Base-by-base conservation (phyloP, 257 asterid genomes). In the Verbascum thapsus region DNA sequence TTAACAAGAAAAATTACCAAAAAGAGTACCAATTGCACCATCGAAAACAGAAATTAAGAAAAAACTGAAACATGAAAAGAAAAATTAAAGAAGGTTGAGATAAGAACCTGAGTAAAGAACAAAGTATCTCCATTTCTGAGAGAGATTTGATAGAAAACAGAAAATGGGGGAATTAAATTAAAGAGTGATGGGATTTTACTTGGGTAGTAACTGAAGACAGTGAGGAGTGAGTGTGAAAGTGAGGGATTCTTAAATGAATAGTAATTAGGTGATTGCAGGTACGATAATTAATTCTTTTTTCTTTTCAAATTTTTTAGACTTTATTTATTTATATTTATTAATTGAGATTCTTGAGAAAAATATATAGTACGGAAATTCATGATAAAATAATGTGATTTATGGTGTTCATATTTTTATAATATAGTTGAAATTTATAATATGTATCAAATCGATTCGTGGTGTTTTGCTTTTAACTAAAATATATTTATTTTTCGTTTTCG, bases 41-140 rank as follows among this genome's bases (percentile, higher is more conserved):
- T 10, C 45, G 60, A 53, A 43, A 30, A 3, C 61, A 53, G 1
- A 23, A 59, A 43, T 32, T 7, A 48, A 34, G 38, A 41, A 42
- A 19, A 72, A 30, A 43, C n/a, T n/a, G n/a, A n/a, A n/a, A n/a
- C n/a, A n/a, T 26, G 5, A 26, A 26, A 26, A 26, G 32, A 26
- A 26, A 26, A 26, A 26, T 26, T 26, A 23, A 17, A 17, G 5
- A 13, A 18, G 56, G 76, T 62, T 8, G 35, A 49, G 37, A 35
- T 16, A 59, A 37, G 70, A 59, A 75, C 80, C 80, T 75, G 73
- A 11, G 44, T 22, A 26, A 60, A 35, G 32, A 52, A 11, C 6
- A n/a, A 55, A 43, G 32, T 17, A 23, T 64, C 66, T 32, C 61
- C 47, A 39, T 4, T 70, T 48, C 16, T 17, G 70, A 40, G 53